These are phyloP conservation scores for Aspergillus haitiensis DNA, from an alignment of 495 filamentous ascomycete genomes.

Conservation along the genomic window DNA sequence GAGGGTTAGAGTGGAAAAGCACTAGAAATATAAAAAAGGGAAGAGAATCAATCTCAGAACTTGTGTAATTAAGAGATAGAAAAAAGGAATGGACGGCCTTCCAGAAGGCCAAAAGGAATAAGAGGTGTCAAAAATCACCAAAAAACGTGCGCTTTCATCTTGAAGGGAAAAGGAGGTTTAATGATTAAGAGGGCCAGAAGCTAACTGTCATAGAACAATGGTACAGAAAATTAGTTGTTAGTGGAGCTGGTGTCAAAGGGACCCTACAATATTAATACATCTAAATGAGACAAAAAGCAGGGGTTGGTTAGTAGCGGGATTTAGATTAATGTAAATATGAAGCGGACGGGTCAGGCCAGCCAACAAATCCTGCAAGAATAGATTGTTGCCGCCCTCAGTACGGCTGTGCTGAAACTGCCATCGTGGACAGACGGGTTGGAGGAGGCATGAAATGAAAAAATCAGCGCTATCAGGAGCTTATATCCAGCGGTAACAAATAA, in stretches of 20 bases:
- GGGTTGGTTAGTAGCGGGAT: slow-evolving; percentile 21
- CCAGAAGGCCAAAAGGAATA: slow-evolving; percentile 44
- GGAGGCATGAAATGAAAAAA: not conserved
- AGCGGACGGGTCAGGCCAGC: slow-evolving; percentile 14
- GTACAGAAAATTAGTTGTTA: slow-evolving; percentile 7
- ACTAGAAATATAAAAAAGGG: slow-evolving; percentile 13
- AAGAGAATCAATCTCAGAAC: slow-evolving; percentile 19
- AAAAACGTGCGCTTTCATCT: slow-evolving; percentile 16
- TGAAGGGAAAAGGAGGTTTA: slow-evolving; percentile 17
- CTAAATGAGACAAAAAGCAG: slow-evolving; percentile 35
- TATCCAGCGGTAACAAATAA: slow-evolving; percentile 33
- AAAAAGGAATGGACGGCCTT: slow-evolving; percentile 51
- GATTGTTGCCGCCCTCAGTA: slow-evolving; percentile 17
- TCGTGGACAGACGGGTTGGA: slow-evolving; percentile 3
- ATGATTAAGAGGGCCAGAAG: slow-evolving; percentile 18
- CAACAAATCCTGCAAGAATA: slow-evolving; percentile 15
- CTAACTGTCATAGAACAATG: slow-evolving; percentile 1
- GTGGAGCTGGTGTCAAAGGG: slow-evolving; percentile 24
- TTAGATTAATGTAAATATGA: slow-evolving; percentile 22
- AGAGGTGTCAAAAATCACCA: slow-evolving; percentile 19
- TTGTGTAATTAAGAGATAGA: slow-evolving; percentile 10
- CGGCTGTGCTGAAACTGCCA: slow-evolving; percentile 9
- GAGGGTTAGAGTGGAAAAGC: not conserved
- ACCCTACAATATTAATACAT: slow-evolving; percentile 18
- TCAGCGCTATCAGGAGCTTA: slow-evolving; percentile 32